Conservation (phyloP, 192 early-diverging fungal genomes). For the Spizellomyces sp. region DNA sequence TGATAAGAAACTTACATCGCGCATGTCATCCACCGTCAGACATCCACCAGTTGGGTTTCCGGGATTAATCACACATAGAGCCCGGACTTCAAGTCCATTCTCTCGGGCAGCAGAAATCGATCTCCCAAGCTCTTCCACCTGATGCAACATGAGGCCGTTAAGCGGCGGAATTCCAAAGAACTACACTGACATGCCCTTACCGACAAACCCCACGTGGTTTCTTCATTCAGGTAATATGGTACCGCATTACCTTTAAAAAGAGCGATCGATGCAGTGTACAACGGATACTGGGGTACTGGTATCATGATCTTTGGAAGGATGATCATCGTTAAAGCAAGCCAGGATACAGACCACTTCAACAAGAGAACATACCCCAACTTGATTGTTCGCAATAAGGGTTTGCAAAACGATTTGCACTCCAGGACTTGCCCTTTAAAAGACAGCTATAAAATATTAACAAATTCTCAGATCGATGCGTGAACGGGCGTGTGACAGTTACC, state of each 20-base stretch:
- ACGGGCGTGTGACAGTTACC: conserved; percentile 23
- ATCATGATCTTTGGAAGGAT: conserved; percentile 82
- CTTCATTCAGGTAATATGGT: conserved; percentile 92
- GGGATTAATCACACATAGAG: conserved; percentile 96
- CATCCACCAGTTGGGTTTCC: conserved; percentile 98
- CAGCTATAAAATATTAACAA: too few species aligned
- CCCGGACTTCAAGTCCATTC: conserved; percentile 84
- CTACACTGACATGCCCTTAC: conserved; percentile 9
- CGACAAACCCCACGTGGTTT: conserved; percentile 78
- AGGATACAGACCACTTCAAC: not conserved
- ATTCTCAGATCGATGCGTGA: not conserved
- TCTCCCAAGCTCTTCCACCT: conserved; percentile 60
- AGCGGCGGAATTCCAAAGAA: not conserved
- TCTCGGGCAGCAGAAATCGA: conserved; percentile 67
- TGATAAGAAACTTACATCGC: conserved; percentile 46
- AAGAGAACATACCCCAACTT: conserved; percentile 65
- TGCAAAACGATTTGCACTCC: conserved; percentile 93
- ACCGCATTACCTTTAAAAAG: conserved; percentile 84
- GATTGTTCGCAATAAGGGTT: conserved; percentile 71
- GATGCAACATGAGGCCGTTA: not conserved
- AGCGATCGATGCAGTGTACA: conserved; percentile 92
- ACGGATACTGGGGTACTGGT: conserved; percentile 98
- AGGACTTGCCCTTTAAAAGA: conserved; percentile 72
- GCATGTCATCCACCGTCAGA: conserved; percentile 80
- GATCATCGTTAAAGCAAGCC: not conserved